Evolutionary conservation across 345 rosid genomes (phyloP).

Genomic region (Psidium friedrichsthalianum): DNA sequence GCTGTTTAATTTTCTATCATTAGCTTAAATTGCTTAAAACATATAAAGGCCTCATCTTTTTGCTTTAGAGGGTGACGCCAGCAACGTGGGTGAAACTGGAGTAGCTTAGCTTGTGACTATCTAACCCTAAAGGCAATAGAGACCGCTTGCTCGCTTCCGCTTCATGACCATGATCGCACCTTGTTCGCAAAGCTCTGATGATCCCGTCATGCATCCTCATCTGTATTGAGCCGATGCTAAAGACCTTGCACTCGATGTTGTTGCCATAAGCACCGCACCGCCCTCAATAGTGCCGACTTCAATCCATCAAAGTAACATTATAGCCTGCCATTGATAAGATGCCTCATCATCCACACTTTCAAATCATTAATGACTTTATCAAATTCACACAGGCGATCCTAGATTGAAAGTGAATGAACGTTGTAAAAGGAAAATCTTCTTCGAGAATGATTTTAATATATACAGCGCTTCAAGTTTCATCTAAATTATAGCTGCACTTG

Average conservation of each 20-base stretch:
- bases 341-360: neutral
- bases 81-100: too few species aligned
- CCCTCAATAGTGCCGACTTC: too few species aligned
- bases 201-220: too few species aligned
- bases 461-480: neutral
- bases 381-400: neutral
- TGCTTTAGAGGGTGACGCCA: too few species aligned
- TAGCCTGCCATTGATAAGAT: neutral
- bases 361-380: neutral
- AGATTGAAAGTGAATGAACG: neutral
- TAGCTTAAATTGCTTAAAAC: neutral
- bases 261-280: too few species aligned
- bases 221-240: too few species aligned
- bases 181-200: too few species aligned
- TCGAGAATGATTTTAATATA: neutral
- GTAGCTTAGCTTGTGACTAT: too few species aligned
- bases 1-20: neutral
- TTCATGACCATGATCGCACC: too few species aligned
- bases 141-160: too few species aligned
- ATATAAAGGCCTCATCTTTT: neutral
- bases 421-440: neutral
- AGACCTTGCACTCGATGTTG: too few species aligned
- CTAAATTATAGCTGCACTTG: neutral
- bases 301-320: neutral
- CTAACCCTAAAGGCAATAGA: too few species aligned